A percentile compares a stretch with the other conserved stretches of the same genome.
phyloP scores from a whole-genome alignment of 768 basidiomycete genomes.

The Tulasnella calospora region DNA sequence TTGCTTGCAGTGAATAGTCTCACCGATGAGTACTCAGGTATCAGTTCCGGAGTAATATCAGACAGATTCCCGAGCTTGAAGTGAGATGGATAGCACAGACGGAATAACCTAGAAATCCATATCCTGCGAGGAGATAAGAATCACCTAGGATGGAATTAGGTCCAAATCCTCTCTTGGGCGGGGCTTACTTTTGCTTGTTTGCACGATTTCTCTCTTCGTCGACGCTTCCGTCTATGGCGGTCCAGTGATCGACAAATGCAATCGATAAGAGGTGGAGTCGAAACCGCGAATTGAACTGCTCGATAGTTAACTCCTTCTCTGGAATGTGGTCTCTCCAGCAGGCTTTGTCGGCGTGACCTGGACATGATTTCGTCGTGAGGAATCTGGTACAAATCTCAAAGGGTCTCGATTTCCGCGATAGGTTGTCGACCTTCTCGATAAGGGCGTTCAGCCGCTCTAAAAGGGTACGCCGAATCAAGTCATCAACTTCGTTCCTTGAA shows the following conservation, averaged over 20 bases:
- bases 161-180: not conserved
- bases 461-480: not conserved
- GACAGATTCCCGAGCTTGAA: not conserved
- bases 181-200: not conserved
- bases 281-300: not conserved
- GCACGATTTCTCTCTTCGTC: not conserved
- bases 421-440: not conserved
- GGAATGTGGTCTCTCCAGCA: not conserved
- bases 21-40: conserved; percentile 1
- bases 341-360: not conserved
- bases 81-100: not conserved
- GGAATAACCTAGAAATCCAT: conserved; percentile 3
- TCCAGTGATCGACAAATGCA: not conserved
- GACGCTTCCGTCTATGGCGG: not conserved
- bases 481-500: not conserved
- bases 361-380: not conserved
- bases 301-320: not conserved
- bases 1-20: not conserved
- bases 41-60: not conserved
- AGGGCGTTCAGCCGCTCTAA: not conserved
- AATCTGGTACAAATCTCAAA: not conserved
- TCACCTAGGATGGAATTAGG: not conserved
- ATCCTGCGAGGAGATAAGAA: not conserved
- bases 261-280: not conserved
- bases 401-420: not conserved